Conservation (phyloP, 139 green algal species). For the Limnomonas spitsbergensis region DNA sequence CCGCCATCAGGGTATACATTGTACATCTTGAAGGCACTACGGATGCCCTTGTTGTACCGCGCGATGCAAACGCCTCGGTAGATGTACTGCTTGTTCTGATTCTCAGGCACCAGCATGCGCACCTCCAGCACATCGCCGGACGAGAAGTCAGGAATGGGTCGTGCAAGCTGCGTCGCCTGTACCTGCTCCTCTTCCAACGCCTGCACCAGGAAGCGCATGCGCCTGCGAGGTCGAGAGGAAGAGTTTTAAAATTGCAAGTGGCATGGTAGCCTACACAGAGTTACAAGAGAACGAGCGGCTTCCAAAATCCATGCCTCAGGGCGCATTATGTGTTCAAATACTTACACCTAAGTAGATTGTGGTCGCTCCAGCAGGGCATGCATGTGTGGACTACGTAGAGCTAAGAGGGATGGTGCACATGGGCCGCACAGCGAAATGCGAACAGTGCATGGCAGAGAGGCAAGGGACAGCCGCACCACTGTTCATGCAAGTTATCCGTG, state of each 20-base stretch:
- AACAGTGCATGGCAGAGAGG: too few species aligned
- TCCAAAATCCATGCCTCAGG: not conserved
- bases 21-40: constrained; percentile 50
- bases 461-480: too few species aligned
- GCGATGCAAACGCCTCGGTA: constrained; percentile 55
- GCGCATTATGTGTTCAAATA: not conserved
- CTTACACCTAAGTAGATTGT: not conserved
- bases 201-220: constrained; percentile 20
- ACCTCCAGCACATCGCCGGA: constrained; percentile 56
- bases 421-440: too few species aligned
- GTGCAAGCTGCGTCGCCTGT: not conserved
- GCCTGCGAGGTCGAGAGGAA: too few species aligned
- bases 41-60: constrained; percentile 46
- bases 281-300: too few species aligned
- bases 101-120: constrained; percentile 48
- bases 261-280: too few species aligned
- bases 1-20: constrained; percentile 57
- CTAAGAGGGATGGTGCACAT: too few species aligned
- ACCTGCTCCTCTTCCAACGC: constrained; percentile 16
- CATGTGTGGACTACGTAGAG: too few species aligned
- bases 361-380: too few species aligned
- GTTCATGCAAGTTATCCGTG: too few species aligned
- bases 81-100: constrained; percentile 34
- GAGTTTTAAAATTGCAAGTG: too few species aligned
- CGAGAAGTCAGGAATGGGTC: constrained; percentile 35